Evolutionary conservation across 2,329 filamentous ascomycete species (phyloP).

Genomic region (Ophiocordyceps camponoti-saundersi): DNA sequence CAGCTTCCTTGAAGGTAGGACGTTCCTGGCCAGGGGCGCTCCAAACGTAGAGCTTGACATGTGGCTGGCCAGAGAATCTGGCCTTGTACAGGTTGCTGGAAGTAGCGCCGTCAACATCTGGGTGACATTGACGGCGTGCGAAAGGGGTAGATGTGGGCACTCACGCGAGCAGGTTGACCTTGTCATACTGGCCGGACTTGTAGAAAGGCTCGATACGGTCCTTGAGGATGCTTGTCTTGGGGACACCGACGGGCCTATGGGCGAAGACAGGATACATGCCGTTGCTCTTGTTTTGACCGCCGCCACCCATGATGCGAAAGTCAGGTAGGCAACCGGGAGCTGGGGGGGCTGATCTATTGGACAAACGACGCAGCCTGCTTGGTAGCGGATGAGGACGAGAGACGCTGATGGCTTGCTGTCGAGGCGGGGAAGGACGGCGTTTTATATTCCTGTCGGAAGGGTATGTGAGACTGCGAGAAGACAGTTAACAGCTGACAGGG

Average conservation of each 20-base stretch:
- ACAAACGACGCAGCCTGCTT: conserved; percentile 12
- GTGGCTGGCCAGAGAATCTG: conserved; percentile 43
- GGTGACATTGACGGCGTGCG: neutral
- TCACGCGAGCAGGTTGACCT: conserved; percentile 56
- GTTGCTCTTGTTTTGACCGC: conserved; percentile 23
- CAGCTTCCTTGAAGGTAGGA: conserved; percentile 74
- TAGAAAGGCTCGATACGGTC: conserved; percentile 73
- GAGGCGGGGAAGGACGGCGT: conserved; percentile 6
- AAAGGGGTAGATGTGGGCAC: conserved; percentile 13
- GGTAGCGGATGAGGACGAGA: conserved; percentile 5
- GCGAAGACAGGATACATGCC: conserved; percentile 35
- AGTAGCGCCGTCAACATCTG: conserved; percentile 3
- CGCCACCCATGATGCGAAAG: conserved; percentile 32
- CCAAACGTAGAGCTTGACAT: conserved; percentile 77
- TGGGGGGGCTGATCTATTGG: conserved; percentile 20
- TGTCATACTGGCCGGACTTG: conserved; percentile 58
- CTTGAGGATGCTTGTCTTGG: conserved; percentile 72
- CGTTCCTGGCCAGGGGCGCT: conserved; percentile 63
- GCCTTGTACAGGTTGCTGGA: conserved; percentile 21
- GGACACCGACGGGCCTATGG: conserved; percentile 47
- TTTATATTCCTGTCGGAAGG: conserved; percentile 7
- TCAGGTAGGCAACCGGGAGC: conserved; percentile 13
- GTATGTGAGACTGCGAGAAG: conserved; percentile 6
- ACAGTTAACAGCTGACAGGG: conserved; percentile 8
- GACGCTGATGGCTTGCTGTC: conserved; percentile 3